Percentiles rank a stretch among this genome's conserved stretches.
phyloP scores from a whole-genome alignment of 208 protist genomes.

The Tritrichomonas foetus region DNA sequence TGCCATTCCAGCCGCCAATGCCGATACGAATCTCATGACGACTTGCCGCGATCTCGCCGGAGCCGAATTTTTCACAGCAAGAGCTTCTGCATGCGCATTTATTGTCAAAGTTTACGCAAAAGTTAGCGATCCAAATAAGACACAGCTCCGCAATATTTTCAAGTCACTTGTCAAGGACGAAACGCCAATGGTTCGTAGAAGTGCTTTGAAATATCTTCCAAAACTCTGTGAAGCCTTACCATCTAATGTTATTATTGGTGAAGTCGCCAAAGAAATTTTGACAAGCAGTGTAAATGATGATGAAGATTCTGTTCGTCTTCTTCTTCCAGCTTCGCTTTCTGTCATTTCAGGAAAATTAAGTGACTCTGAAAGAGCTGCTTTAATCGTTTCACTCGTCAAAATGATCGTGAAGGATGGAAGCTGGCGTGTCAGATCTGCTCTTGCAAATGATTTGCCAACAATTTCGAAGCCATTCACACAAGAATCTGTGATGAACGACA shows the following conservation, averaged over 20 bases:
- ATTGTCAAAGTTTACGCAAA: neutral
- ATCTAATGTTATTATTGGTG: slow-evolving; percentile 29
- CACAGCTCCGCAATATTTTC: neutral
- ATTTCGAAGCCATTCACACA: slow-evolving; percentile 6
- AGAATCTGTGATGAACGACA: neutral
- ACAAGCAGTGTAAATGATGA: neutral
- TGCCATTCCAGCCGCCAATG: neutral
- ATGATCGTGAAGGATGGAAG: neutral
- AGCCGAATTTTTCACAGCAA: slow-evolving; percentile 32
- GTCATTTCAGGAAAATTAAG: slow-evolving; percentile 16
- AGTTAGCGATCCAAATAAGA: slow-evolving; percentile 25
- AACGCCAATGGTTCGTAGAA: slow-evolving; percentile 34
- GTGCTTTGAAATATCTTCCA: slow-evolving; percentile 32
- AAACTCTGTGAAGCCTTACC: neutral
- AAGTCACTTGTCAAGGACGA: slow-evolving; percentile 18
- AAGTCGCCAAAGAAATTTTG: slow-evolving; percentile 27
- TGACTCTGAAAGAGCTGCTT: neutral
- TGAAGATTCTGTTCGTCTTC: slow-evolving; percentile 37
- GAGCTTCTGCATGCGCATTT: slow-evolving; percentile 14
- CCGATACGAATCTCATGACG: neutral
- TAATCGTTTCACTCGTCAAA: neutral
- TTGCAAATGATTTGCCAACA: slow-evolving; percentile 14
- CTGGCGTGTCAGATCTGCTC: neutral
- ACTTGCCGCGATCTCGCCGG: neutral
- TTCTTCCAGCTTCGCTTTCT: neutral